Evolutionary conservation across 495 filamentous ascomycete genomes (phyloP).

Genomic region (Hypomontagnella monticulosa): DNA sequence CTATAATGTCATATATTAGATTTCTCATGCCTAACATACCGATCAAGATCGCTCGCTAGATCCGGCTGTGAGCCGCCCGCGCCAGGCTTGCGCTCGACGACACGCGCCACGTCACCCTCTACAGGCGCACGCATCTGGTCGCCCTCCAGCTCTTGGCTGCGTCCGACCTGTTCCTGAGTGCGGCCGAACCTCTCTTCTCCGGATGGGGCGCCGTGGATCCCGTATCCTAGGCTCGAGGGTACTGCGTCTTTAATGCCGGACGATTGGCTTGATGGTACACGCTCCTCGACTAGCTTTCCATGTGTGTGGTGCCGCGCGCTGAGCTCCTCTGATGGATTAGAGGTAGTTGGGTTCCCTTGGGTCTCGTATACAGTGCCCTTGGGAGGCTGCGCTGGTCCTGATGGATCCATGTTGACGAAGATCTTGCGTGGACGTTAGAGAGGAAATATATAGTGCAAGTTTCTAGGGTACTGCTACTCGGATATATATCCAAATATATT

Average conservation of each 20-base stretch:
- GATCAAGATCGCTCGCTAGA: slow-evolving; percentile 52
- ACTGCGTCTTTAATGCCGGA: slow-evolving; percentile 37
- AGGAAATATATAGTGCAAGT: background rate
- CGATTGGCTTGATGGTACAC: slow-evolving; percentile 34
- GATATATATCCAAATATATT: background rate
- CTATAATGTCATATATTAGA: background rate
- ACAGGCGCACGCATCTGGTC: slow-evolving; percentile 61
- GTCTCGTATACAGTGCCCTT: slow-evolving; percentile 61
- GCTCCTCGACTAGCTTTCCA: slow-evolving; percentile 40
- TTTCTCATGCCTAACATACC: slow-evolving; percentile 40
- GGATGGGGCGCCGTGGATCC: slow-evolving; percentile 46
- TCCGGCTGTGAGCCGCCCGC: slow-evolving; percentile 39
- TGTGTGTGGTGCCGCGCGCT: slow-evolving; percentile 42
- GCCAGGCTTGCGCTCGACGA: slow-evolving; percentile 55
- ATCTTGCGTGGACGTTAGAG: background rate
- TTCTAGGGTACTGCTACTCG: no score
- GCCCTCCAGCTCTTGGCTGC: slow-evolving; percentile 59
- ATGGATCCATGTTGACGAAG: slow-evolving; percentile 45
- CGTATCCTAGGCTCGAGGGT: slow-evolving; percentile 50
- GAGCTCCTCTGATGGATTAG: slow-evolving; percentile 59
- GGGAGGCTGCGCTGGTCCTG: slow-evolving; percentile 59
- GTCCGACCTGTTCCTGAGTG: slow-evolving; percentile 41
- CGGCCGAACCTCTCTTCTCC: slow-evolving; percentile 39
- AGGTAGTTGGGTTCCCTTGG: slow-evolving; percentile 59
- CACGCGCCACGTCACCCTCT: slow-evolving; percentile 65